Evolutionary conservation across 2,329 filamentous ascomycete species (phyloP).

Genomic region (Pseudogymnoascus sp.): DNA sequence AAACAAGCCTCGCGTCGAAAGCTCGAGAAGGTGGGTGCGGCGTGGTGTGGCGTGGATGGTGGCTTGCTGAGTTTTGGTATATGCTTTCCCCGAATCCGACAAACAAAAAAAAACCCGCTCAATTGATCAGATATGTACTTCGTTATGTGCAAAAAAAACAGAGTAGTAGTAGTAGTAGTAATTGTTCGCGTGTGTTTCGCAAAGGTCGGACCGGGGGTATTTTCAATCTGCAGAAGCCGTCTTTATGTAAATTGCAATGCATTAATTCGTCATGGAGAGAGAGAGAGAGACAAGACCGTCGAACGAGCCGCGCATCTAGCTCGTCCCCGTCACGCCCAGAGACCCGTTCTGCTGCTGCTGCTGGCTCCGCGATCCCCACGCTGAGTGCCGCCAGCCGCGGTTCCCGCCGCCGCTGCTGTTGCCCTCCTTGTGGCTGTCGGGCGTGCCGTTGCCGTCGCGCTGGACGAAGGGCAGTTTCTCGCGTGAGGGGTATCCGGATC

Average conservation of each 20-base stretch:
- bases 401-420: constrained; percentile 15
- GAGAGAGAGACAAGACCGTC: background rate
- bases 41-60: background rate
- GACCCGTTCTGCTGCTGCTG: constrained; percentile 27
- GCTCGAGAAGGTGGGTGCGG: background rate
- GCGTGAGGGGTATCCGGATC: background rate
- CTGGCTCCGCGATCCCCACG: constrained; percentile 19
- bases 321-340: constrained; percentile 27
- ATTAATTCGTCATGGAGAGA: background rate
- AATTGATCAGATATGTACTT: background rate
- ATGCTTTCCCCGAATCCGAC: background rate
- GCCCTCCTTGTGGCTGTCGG: constrained; percentile 24
- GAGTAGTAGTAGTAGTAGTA: background rate
- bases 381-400: constrained; percentile 28
- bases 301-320: constrained; percentile 14
- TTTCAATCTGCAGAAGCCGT: background rate
- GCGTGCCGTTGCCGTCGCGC: constrained; percentile 21
- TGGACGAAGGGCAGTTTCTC: background rate
- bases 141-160: background rate
- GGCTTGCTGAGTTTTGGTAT: background rate
- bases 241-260: background rate
- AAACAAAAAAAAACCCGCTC: background rate
- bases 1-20: background rate
- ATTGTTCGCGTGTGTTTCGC: background rate
- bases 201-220: background rate